Evolutionary conservation across 2,329 filamentous ascomycete species (phyloP).

Genomic region (Penicillium sp.): DNA sequence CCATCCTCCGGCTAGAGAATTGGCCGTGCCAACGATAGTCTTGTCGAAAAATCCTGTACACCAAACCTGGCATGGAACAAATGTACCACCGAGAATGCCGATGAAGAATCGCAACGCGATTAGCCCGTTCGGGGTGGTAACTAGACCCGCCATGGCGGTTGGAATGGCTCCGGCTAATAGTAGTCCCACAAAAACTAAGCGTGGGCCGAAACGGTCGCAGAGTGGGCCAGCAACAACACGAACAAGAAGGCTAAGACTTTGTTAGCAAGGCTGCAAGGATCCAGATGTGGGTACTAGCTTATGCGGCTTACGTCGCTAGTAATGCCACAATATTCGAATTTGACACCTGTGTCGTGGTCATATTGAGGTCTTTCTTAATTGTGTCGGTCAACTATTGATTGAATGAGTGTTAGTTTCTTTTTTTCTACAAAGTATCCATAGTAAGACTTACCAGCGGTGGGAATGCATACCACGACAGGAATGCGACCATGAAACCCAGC

Average conservation of each 20-base stretch:
- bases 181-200: constrained; percentile 73
- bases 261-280: not conserved
- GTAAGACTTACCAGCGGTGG: constrained; percentile 68
- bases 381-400: constrained; percentile 63
- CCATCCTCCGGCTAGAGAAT: constrained; percentile 79
- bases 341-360: constrained; percentile 70
- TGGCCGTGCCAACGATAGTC: constrained; percentile 85
- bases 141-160: constrained; percentile 76
- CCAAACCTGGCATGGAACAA: constrained; percentile 77
- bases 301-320: constrained; percentile 58
- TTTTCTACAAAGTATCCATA: no score
- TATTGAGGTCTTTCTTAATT: constrained; percentile 74
- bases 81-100: constrained; percentile 46
- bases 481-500: constrained; percentile 82
- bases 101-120: constrained; percentile 48
- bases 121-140: constrained; percentile 61
- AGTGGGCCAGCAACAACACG: constrained; percentile 76
- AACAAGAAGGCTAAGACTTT: constrained; percentile 61
- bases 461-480: constrained; percentile 90
- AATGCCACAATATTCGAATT: constrained; percentile 92
- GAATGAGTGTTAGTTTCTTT: constrained; percentile 8
- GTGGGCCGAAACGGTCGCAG: constrained; percentile 83
- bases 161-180: constrained; percentile 79
- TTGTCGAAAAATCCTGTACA: constrained; percentile 92
- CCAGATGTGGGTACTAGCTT: not conserved